These are phyloP conservation scores for Geosmithia flava DNA, from an alignment of 2,329 filamentous ascomycete species.

Conservation along the genomic window DNA sequence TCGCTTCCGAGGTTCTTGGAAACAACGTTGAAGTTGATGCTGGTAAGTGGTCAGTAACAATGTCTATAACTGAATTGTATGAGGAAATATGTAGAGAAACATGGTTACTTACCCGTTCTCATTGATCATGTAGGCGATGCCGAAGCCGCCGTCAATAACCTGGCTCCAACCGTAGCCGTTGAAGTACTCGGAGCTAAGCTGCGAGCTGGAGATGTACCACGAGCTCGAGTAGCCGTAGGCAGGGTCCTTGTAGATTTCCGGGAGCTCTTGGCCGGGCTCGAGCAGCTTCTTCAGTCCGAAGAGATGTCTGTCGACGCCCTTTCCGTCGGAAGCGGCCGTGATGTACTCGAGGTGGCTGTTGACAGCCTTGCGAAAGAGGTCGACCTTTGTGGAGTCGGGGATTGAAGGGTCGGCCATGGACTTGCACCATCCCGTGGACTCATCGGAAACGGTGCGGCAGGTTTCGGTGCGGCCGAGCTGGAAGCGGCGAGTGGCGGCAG, in stretches of 20 bases:
- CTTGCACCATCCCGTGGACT: conserved; percentile 80
- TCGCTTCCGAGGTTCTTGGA: conserved; percentile 85
- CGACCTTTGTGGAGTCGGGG: conserved; percentile 52
- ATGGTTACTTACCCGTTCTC: conserved; percentile 62
- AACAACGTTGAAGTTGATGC: conserved; percentile 95
- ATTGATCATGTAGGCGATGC: conserved; percentile 99
- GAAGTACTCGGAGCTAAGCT: conserved; percentile 93
- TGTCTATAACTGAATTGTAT: not conserved
- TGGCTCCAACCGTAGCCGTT: conserved; percentile 99
- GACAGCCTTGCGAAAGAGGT: conserved; percentile 72
- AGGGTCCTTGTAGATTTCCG: conserved; percentile 76
- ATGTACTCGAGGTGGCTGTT: conserved; percentile 85
- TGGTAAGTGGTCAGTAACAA: conserved; percentile 20
- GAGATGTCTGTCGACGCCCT: conserved; percentile 91
- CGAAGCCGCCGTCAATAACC: conserved; percentile 90
- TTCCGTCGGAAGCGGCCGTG: conserved; percentile 74
- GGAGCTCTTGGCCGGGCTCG: conserved; percentile 66
- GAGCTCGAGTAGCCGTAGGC: conserved; percentile 72
- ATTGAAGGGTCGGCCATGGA: conserved; percentile 63
- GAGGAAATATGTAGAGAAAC: not conserved
- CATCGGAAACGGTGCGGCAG: conserved; percentile 83
- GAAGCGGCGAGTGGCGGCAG: conserved; percentile 87
- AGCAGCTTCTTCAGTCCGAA: conserved; percentile 92
- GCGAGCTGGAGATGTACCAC: conserved; percentile 83
- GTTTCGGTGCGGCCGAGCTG: conserved; percentile 95